A percentile compares a stretch with the other conserved stretches of the same genome.
Evolutionary conservation across 1,284 basidiomycete genomes (phyloP).

Genomic region (Hemileia vastatrix): DNA sequence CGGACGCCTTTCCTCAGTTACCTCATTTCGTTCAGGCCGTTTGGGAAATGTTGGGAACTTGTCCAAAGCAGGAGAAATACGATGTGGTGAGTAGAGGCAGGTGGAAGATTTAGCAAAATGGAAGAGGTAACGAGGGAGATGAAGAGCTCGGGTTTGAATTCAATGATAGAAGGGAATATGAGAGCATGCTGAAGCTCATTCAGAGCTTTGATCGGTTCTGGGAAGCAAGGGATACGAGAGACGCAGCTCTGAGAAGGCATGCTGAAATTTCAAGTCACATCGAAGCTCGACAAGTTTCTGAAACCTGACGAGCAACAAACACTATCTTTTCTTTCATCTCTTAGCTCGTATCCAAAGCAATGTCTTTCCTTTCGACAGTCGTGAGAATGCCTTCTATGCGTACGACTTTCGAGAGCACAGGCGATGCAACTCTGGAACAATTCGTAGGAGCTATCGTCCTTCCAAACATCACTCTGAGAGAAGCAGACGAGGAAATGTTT

Average conservation of each 20-base stretch:
- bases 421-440: constrained; percentile 64
- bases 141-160: no score
- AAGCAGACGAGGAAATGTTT: constrained; percentile 88
- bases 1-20: constrained; percentile 72
- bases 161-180: no score
- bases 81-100: constrained; percentile 61
- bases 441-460: constrained; percentile 83
- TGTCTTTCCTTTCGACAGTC: constrained; percentile 85
- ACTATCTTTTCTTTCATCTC: no score
- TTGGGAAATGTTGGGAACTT: constrained; percentile 74
- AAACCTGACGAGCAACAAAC: background rate
- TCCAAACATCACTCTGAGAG: constrained; percentile 77
- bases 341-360: constrained; percentile 75
- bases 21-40: constrained; percentile 77
- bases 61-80: constrained; percentile 62
- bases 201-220: no score
- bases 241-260: no score
- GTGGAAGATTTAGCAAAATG: no score
- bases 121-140: no score
- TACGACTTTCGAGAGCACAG: constrained; percentile 53
- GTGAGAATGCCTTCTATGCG: constrained; percentile 57
- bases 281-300: background rate
- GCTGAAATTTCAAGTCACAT: no score
- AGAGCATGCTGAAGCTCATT: no score
- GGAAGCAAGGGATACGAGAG: no score